phyloP scores from a whole-genome alignment of 768 basidiomycete species.

The Suillus paluster region DNA sequence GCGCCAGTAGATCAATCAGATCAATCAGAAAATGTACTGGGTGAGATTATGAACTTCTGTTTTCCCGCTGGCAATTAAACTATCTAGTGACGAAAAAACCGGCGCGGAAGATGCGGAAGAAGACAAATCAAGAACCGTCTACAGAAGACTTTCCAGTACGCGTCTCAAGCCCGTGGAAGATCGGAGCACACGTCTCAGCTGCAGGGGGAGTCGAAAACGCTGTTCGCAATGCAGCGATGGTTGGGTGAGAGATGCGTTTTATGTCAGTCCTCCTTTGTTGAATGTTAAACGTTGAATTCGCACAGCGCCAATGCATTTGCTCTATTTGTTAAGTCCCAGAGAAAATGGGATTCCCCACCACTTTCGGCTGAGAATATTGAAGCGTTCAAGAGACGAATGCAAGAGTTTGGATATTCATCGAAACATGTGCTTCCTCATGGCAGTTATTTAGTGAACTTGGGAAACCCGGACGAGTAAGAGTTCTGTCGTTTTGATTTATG shows the following conservation, averaged over 20 bases:
- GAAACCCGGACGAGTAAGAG: constrained; percentile 74
- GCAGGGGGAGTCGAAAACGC: constrained; percentile 81
- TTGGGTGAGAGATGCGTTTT: constrained; percentile 52
- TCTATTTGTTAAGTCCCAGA: constrained; percentile 82
- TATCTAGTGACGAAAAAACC: background rate
- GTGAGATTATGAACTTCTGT: background rate
- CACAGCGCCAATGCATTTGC: constrained; percentile 83
- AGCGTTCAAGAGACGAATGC: constrained; percentile 64
- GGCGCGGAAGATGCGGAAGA: constrained; percentile 14
- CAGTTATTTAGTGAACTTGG: constrained; percentile 85
- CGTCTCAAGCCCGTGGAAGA: constrained; percentile 55
- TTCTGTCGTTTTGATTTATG: background rate
- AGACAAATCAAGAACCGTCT: constrained; percentile 14
- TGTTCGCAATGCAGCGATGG: constrained; percentile 66
- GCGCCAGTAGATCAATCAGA: background rate
- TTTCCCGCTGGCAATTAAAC: background rate
- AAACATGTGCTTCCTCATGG: constrained; percentile 80
- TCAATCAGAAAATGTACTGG: background rate
- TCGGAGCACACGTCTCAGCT: constrained; percentile 86
- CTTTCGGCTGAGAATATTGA: constrained; percentile 55
- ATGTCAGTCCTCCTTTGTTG: background rate
- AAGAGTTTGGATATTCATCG: constrained; percentile 61
- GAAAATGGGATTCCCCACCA: constrained; percentile 75
- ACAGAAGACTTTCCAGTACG: constrained; percentile 36
- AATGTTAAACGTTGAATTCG: background rate